These are phyloP conservation scores for Prunella vulgaris DNA, from an alignment of 257 asterid species.

Conservation along the genomic window DNA sequence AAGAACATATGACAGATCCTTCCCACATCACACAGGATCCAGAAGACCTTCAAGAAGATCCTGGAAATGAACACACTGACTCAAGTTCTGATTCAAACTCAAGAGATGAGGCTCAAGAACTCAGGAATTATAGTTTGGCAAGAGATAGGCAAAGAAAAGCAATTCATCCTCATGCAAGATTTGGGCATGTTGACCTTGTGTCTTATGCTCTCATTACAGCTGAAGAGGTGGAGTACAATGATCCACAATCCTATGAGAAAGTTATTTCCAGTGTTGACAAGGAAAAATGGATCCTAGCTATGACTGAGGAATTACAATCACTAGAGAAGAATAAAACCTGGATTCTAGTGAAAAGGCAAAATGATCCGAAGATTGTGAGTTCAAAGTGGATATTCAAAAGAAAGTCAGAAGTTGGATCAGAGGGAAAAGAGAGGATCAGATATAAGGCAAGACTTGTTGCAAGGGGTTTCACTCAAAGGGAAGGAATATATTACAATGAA, in stretches of 20 bases:
- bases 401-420: too few relatives aligned
- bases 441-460: too few relatives aligned
- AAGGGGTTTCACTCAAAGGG: too few relatives aligned
- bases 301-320: background rate
- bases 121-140: background rate
- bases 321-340: background rate
- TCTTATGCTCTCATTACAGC: background rate
- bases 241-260: background rate
- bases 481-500: too few relatives aligned
- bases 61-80: background rate
- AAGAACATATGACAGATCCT: too few relatives aligned
- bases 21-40: too few relatives aligned
- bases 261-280: rapidly evolving
- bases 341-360: too few relatives aligned
- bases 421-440: too few relatives aligned
- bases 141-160: background rate
- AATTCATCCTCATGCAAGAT: background rate
- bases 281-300: background rate
- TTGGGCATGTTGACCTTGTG: background rate
- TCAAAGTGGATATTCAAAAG: too few relatives aligned
- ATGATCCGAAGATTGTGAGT: too few relatives aligned
- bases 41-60: too few relatives aligned
- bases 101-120: background rate
- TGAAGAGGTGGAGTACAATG: background rate
- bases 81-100: background rate